Evolutionary conservation across 495 filamentous ascomycete genomes (phyloP), one percentile per base, ranked within the genome.

Genomic region (Tetracladium marchalianum): DNA sequence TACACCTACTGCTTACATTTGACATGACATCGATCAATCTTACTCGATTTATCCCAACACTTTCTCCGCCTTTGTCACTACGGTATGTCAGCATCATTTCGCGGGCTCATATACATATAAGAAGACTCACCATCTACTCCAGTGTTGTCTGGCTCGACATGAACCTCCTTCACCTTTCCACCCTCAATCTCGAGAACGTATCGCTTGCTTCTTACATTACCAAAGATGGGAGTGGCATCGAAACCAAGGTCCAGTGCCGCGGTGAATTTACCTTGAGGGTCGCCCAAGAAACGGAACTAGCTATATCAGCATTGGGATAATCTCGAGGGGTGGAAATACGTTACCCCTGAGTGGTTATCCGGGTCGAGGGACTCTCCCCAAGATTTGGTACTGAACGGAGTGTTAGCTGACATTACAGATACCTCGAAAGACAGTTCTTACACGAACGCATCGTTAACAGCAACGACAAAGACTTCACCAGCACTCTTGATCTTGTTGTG

Each of bases 381-480:
- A 6, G 87, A 87, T 68, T 90, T 92, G 72, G 85, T 94, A 24
- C 85, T 90, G 13, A 27, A 7, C 22, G 3, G 22, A 27, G 7
- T 27, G n/a, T 55, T 35, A 42, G 33, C 35, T 16, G 27, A 36
- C 35, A 16, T 36, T 5, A 36, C 8, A 41, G 3, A 27, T 15
- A 12, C n/a, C 10, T 41, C 39, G 12, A 18, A 40, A 44, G 35
- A 16, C 13, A 13, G 66, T 3, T 27, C 84, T 69, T 76, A 93
- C 80, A 96, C 92, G 65, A 97, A 96, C 22, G 89, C 78, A 62
- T 98, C 92, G 66, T 98, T 98, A 62, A 96, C 88, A 18, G 81
- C 74, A 41, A 98, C 81, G 19, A 96, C 87, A 51, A 90, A 93
- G 35, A 90, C 83, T 39, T 77, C 60, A 41, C 90, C 87, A 11